Evolutionary conservation across 176 grass and related monocot genomes (phyloP).

Genomic region (Oryza brachyantha): DNA sequence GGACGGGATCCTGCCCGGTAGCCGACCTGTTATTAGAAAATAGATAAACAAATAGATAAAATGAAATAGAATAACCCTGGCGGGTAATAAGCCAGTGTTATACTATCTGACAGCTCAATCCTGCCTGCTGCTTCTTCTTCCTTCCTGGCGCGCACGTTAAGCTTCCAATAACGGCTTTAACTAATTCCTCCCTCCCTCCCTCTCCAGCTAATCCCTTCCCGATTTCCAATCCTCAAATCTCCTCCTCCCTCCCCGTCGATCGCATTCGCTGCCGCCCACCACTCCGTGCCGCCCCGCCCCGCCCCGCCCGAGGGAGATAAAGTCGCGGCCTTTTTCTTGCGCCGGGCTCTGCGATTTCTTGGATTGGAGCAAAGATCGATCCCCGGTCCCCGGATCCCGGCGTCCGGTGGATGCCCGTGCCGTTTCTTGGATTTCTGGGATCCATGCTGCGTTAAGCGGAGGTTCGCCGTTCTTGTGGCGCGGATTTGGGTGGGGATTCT

Average conservation of each 20-base stretch:
- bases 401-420: conserved; percentile 6
- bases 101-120: conserved; percentile 59
- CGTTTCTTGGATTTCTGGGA: conserved; percentile 13
- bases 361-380: background rate
- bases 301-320: background rate
- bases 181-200: conserved; percentile 35
- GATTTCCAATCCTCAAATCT: conserved; percentile 10
- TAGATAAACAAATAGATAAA: too few species aligned
- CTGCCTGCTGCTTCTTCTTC: background rate
- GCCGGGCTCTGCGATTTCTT: conserved; percentile 8
- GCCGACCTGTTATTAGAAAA: too few species aligned
- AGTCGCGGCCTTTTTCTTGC: conserved; percentile 34
- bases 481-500: background rate
- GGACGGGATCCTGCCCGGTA: too few species aligned
- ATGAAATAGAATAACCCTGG: conserved; percentile 24
- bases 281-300: conserved; percentile 11
- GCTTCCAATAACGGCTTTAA: conserved; percentile 51
- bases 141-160: conserved; percentile 89
- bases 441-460: conserved; percentile 25
- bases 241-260: background rate
- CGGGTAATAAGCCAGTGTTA: conserved; percentile 31
- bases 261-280: conserved; percentile 27
- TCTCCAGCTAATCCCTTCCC: background rate
- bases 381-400: background rate
- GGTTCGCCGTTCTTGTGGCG: background rate